phyloP scores from a whole-genome alignment of 2,329 filamentous ascomycete species.

The Aspergillus glaucus region DNA sequence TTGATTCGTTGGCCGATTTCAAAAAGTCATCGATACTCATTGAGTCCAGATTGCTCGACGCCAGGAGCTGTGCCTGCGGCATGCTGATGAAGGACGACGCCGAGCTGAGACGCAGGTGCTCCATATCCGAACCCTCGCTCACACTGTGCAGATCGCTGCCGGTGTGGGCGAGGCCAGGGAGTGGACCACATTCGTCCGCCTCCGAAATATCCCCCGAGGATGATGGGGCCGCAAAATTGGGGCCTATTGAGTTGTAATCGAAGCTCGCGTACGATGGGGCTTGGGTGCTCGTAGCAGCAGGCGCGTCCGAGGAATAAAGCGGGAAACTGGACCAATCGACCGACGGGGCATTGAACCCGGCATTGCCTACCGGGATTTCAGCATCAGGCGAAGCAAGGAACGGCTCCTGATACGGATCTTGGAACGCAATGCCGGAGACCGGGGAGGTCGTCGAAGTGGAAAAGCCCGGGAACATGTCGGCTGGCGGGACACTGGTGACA shows the following conservation, averaged over 20 bases:
- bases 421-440: conserved; percentile 30
- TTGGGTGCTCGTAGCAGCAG: conserved; percentile 37
- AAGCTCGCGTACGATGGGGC: conserved; percentile 42
- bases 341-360: conserved; percentile 35
- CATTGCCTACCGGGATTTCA: conserved; percentile 33
- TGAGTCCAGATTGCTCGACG: conserved; percentile 34
- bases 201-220: conserved; percentile 47
- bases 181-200: conserved; percentile 38
- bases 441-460: conserved; percentile 28
- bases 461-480: conserved; percentile 34
- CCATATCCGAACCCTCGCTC: conserved; percentile 37
- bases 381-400: conserved; percentile 41
- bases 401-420: conserved; percentile 32
- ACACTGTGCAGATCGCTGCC: conserved; percentile 32
- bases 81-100: conserved; percentile 39
- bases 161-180: conserved; percentile 23
- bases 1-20: conserved; percentile 36
- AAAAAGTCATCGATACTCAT: conserved; percentile 41
- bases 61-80: conserved; percentile 36
- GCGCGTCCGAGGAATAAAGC: conserved; percentile 32
- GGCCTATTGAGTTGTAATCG: conserved; percentile 36
- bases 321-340: conserved; percentile 47
- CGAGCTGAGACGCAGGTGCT: conserved; percentile 37
- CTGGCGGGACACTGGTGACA: conserved; percentile 29
- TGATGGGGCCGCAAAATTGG: conserved; percentile 36